Percentiles rank a stretch among this genome's conserved stretches.
Conservation (phyloP, 2,329 filamentous ascomycete species). For the Orbilia quercus region DNA sequence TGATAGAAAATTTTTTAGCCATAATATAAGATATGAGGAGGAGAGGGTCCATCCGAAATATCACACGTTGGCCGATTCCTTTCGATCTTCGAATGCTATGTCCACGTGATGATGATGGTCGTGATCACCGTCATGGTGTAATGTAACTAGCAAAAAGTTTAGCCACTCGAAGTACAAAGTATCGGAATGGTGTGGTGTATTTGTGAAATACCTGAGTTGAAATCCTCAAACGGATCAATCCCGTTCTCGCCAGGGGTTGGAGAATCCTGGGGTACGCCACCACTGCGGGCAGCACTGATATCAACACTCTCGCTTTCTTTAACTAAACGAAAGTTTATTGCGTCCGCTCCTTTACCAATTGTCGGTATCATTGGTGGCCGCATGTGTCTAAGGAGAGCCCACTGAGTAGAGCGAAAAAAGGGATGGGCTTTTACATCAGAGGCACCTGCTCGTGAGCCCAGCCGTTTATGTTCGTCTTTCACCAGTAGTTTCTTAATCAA, state of each 20-base stretch:
- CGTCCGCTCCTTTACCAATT: slow-evolving; percentile 88
- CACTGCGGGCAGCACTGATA: slow-evolving; percentile 72
- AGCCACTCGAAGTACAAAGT: background rate
- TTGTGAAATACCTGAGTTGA: slow-evolving; percentile 71
- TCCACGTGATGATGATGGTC: slow-evolving; percentile 62
- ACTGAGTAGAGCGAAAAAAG: slow-evolving; percentile 95
- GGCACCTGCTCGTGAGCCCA: slow-evolving; percentile 92
- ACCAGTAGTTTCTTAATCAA: slow-evolving; percentile 95
- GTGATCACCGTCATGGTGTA: slow-evolving; percentile 89
- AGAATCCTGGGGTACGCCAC: slow-evolving; percentile 84
- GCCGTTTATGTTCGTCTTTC: slow-evolving; percentile 93
- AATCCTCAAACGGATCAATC: slow-evolving; percentile 94
- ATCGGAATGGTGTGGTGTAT: background rate
- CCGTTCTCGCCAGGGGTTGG: slow-evolving; percentile 83
- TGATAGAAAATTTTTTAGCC: no score
- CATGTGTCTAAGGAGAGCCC: slow-evolving; percentile 96
- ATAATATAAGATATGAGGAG: no score
- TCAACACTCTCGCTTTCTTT: slow-evolving; percentile 98
- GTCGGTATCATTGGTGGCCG: slow-evolving; percentile 97
- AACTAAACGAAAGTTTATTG: slow-evolving; percentile 95
- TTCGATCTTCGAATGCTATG: slow-evolving; percentile 23
- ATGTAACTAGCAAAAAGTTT: slow-evolving; percentile 76
- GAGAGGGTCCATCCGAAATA: background rate
- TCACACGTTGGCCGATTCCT: slow-evolving; percentile 12
- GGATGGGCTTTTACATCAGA: slow-evolving; percentile 96